Base-by-base conservation (phyloP, 352 stramenopile genomes). In the Thalassiosira mediterranea region DNA sequence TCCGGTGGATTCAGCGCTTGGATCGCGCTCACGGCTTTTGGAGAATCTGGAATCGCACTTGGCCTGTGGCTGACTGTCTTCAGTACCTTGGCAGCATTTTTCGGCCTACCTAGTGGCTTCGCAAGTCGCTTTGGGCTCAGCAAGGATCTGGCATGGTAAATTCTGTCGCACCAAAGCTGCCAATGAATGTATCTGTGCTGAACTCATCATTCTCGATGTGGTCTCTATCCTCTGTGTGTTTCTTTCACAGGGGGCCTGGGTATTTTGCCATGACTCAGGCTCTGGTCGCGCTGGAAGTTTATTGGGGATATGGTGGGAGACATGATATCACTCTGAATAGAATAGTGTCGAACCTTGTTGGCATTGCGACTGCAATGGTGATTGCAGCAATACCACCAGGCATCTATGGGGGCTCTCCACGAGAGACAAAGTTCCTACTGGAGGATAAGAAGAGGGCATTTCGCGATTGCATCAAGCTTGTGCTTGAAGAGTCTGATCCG, bases 181-280 rank as follows among this genome's bases (percentile, higher is more conserved):
- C n/a, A n/a, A n/a, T n/a, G n/a, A n/a, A 7, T 42, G 7, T 42
- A 13, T 42, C 34, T 42, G 34, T 42, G 7, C 7, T 42, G 7
- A 42, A 42, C 13, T 42, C 34, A 13, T 13, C 13, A 7, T 13
- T 13, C 34, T 42, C 34, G 34, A 42, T 42, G 7, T 42, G 34
- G 13, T 42, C 13, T 42, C 13, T 42, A 42, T 42, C 34, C 13
- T 13, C 13, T 42, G 34, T 42, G 7, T 13, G 13, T 7, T 53
- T 5, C 44, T 53, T 53, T n/a, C n/a, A n/a, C n/a, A n/a, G 44
- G 44, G 67, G 67, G 10, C 56, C 57, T 10, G 52, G 66, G 17
- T 76, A 76, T 37, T 76, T 76, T 58, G 51, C 59, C 7, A 42
- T 76, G 31, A 76, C 67, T 0, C 29, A 76, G 31, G 32, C 40